A percentile compares a stretch with the other conserved stretches of the same genome.
These are phyloP conservation scores for Sarocladium brachiariae DNA, from an alignment of 2,329 filamentous ascomycete genomes.

Conservation along the genomic window DNA sequence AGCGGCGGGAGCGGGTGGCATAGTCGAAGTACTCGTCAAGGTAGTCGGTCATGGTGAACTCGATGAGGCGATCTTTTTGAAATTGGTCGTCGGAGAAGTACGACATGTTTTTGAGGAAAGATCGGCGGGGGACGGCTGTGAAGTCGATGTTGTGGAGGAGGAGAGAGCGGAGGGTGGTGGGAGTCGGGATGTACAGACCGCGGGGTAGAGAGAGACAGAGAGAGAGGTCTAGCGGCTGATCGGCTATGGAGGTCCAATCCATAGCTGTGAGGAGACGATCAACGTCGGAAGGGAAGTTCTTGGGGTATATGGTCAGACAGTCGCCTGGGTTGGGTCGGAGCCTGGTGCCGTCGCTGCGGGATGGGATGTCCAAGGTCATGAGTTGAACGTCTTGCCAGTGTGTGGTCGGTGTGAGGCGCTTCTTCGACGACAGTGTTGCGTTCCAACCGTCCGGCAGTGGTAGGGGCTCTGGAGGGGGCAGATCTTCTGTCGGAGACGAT, in stretches of 20 bases:
- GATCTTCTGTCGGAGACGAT: constrained; percentile 13
- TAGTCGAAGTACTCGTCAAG: constrained; percentile 96
- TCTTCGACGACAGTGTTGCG: constrained; percentile 58
- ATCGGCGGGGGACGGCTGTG: constrained; percentile 78
- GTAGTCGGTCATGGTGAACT: constrained; percentile 73
- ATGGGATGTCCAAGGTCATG: constrained; percentile 51
- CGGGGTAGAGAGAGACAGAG: constrained; percentile 24
- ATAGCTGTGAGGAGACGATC: constrained; percentile 69
- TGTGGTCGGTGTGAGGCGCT: constrained; percentile 61
- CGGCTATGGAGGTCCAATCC: constrained; percentile 69
- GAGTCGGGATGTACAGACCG: constrained; percentile 27
- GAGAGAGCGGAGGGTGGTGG: constrained; percentile 63
- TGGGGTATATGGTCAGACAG: constrained; percentile 74
- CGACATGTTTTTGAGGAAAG: constrained; percentile 73
- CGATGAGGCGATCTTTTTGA: constrained; percentile 74
- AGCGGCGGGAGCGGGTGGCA: constrained; percentile 80
- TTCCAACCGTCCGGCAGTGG: constrained; percentile 50
- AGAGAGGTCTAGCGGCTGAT: constrained; percentile 54
- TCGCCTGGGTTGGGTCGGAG: constrained; percentile 61
- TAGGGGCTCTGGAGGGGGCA: constrained; percentile 32
- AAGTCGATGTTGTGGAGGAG: constrained; percentile 83
- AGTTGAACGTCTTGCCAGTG: constrained; percentile 96
- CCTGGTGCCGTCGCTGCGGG: constrained; percentile 14
- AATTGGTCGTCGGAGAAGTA: constrained; percentile 65
- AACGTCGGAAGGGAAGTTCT: constrained; percentile 81